A percentile compares a stretch with the other conserved stretches of the same genome.
Evolutionary conservation across 805 yeast genomes (phyloP).

Genomic region (Saccharomyces cerevisiae): DNA sequence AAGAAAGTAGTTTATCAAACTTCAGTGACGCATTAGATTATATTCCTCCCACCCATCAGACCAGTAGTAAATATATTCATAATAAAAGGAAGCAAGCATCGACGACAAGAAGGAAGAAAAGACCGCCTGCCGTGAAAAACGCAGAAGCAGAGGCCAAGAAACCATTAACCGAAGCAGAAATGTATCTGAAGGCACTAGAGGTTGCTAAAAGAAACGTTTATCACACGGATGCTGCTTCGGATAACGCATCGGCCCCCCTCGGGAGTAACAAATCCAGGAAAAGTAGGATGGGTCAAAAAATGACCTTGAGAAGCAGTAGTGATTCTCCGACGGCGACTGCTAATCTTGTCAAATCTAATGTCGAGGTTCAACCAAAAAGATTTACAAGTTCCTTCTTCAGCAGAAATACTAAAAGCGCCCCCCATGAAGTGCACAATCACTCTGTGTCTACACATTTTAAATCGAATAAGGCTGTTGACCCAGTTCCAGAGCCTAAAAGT

Average conservation of each 20-base stretch:
- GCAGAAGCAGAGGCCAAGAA: slow-evolving; percentile 3
- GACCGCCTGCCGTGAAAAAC: slow-evolving; percentile 1
- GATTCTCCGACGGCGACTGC: neutral
- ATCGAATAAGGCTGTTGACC: neutral
- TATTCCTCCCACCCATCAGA: slow-evolving; percentile 5
- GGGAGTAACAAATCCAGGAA: neutral
- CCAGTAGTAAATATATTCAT: neutral
- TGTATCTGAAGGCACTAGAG: slow-evolving; percentile 47
- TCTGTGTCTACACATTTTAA: neutral
- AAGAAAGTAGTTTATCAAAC: slow-evolving; percentile 19
- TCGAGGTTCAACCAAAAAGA: neutral
- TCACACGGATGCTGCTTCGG: slow-evolving; percentile 29
- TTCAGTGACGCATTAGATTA: slow-evolving; percentile 25
- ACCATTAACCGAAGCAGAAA: slow-evolving; percentile 34
- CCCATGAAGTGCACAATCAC: neutral
- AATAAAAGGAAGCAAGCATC: neutral
- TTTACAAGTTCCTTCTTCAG: slow-evolving; percentile 5
- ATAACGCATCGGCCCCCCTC: neutral
- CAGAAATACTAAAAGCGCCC: slow-evolving; percentile 1
- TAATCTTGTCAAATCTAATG: neutral
- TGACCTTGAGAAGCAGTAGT: slow-evolving; percentile 14
- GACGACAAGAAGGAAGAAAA: slow-evolving; percentile 1
- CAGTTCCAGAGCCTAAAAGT: neutral
- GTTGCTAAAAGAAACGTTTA: slow-evolving; percentile 51
- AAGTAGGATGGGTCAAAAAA: slow-evolving; percentile 20